Evolutionary conservation across 768 basidiomycete species (phyloP), one percentile per base, ranked within the genome.

Genomic region (Peribolospora baueri): DNA sequence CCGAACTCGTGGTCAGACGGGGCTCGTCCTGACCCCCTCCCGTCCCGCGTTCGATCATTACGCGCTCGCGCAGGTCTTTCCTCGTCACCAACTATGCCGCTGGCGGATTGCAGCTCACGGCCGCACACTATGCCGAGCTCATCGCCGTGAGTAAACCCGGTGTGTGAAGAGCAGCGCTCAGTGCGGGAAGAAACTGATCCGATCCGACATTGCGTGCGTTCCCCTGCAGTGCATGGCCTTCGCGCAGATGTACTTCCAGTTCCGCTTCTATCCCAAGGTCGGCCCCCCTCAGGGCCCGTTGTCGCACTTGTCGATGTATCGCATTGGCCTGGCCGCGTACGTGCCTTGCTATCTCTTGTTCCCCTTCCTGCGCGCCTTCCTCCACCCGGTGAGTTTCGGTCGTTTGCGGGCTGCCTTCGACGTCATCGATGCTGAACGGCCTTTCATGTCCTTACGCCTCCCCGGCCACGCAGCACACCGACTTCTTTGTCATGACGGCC

Each of bases 131-230:
- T 68, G 85, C 90, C 2, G 79, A 86, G 65, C 75, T 95, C 13
- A 88, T 70, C 48, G 66, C 67, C 7, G 81, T 85, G 57, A 5
- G 64, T 60, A 37, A 36, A 9, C 25, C n/a, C 10, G 38, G 51
- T 11, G 5, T 46, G 41, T 46, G 8, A 14, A 50, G n/a, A 14
- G 45, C 48, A 36, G 40, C 7, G 38, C 25, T 7, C 11, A 7
- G 13, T 38, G 13, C 48, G 46, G 14, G 42, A 25, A 49, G 61
- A 39, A 59, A 25, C n/a, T 51, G 36, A n/a, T 59, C 58, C 48
- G 60, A 86, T 84, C 84, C 65, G 84, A 84, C 5, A 62, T 91
- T 55, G 91, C 93, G 88, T 90, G 85, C 67, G 72, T 87, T n/a
- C 83, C 79, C 58, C 87, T 90, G 66, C 88, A 88, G 63, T 88